A percentile compares a stretch with the other conserved stretches of the same genome.
Evolutionary conservation across 305 asterid genomes (phyloP).

Genomic region (Stenogyne calaminthoides): DNA sequence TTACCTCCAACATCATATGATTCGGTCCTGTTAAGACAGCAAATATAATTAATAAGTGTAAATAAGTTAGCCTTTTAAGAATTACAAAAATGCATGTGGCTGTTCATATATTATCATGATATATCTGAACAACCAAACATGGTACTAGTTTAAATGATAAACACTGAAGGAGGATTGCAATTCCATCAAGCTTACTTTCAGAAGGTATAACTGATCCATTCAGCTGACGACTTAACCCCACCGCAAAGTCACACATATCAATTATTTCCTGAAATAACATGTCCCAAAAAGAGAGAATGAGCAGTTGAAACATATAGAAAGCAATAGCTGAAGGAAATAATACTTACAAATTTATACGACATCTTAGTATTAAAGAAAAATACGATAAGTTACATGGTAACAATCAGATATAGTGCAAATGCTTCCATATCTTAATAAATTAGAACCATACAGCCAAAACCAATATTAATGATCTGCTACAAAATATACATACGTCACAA

Average conservation of each 20-base stretch:
- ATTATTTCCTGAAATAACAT: slow-evolving; percentile 76
- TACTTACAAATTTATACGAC: slow-evolving; percentile 7
- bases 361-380: not conserved
- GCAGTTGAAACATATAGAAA: slow-evolving; percentile 1
- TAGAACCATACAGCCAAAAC: not conserved
- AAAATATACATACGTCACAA: not conserved
- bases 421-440: not conserved
- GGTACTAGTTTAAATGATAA: not conserved
- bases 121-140: slow-evolving; percentile 4
- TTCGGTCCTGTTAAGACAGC: slow-evolving; percentile 73
- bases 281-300: slow-evolving; percentile 26
- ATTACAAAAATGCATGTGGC: not conserved
- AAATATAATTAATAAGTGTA: slow-evolving; percentile 6
- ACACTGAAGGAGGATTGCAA: not conserved
- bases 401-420: not conserved
- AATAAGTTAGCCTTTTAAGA: not conserved
- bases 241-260: slow-evolving; percentile 99
- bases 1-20: slow-evolving; percentile 98
- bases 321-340: not conserved
- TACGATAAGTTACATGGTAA: not conserved
- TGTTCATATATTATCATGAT: not conserved
- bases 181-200: slow-evolving; percentile 65
- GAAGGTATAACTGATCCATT: slow-evolving; percentile 97
- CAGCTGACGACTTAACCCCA: slow-evolving; percentile 98
- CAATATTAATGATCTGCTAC: not conserved